Evolutionary conservation across 1,139 yeast genomes (phyloP), one percentile per base, ranked within the genome.

Genomic region (Taiozyma sp.): DNA sequence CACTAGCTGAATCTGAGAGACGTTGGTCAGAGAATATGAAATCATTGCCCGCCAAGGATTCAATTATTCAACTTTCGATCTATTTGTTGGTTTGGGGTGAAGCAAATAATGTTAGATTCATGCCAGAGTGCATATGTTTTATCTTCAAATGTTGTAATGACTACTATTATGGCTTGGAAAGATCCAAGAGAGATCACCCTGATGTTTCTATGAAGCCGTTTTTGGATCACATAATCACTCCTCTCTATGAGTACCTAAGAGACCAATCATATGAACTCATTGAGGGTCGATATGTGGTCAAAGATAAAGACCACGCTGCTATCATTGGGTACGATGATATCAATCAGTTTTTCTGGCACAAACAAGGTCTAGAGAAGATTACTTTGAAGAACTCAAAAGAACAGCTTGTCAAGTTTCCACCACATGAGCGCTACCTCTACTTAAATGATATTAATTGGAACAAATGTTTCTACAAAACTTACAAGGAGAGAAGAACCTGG

Each of bases 101-200:
- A 64, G 87, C 93, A 0, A 85, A 83, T 60, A 87, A 84, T 56
- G 66, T 85, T 10, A 70, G 95, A 47, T 85, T 83, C 58, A 84
- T 85, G 86, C 95, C 95, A 0, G 95, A 86, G 58, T 84, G 91
- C 57, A 62, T 86, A 22, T 84, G 88, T 52, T 86, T 86, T 57
- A 77, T 86, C 30, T 84, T 80, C 68, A 83, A 85, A 55, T 80
- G 89, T 53, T 82, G 88, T 53, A 76, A 78, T 49, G 91, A 85
- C 59, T 75, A 75, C 56, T 83, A 80, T 61, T 74, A 74, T 54
- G 74, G 81, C 1, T 47, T 59, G 40, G 57, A 56, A 3, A 48
- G 48, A 32, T 30, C 51, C 14, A 54, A 49, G 34, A 46, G 45
- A 30, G 48, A 42, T 4, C 19, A 51, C 16, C 55, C 58, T 5